These are phyloP conservation scores for Monascus purpureus DNA, from an alignment of 495 filamentous ascomycete genomes.

Conservation along the genomic window DNA sequence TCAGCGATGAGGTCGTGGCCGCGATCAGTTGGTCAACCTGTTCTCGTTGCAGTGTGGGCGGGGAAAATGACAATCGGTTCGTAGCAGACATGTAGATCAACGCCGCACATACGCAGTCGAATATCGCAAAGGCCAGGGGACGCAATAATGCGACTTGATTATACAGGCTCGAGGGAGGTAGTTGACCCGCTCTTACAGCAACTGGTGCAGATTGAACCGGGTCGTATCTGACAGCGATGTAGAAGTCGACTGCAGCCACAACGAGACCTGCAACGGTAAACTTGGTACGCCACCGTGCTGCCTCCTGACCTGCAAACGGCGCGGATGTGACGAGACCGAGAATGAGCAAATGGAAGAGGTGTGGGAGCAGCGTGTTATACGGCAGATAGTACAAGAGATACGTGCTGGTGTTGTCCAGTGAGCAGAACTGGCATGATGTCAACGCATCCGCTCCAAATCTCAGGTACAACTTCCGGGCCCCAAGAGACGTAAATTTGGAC, in stretches of 20 bases:
- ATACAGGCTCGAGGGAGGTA: constrained; percentile 39
- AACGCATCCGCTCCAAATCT: constrained; percentile 64
- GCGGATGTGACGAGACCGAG: constrained; percentile 50
- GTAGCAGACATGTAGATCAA: constrained; percentile 64
- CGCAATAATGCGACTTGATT: constrained; percentile 51
- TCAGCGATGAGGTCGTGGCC: constrained; percentile 24
- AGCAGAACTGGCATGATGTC: constrained; percentile 67
- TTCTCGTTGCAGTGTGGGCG: constrained; percentile 35
- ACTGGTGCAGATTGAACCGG: constrained; percentile 33
- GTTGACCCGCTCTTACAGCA: constrained; percentile 21
- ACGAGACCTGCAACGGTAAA: constrained; percentile 50
- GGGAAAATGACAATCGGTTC: constrained; percentile 46
- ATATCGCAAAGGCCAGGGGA: constrained; percentile 38
- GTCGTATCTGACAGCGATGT: constrained; percentile 45
- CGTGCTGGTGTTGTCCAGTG: constrained; percentile 49
- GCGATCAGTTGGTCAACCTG: constrained; percentile 26
- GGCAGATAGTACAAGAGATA: constrained; percentile 79
- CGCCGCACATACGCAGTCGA: constrained; percentile 45
- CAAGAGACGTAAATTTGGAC: constrained; percentile 50
- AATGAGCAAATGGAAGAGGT: constrained; percentile 59
- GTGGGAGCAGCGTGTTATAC: constrained; percentile 49
- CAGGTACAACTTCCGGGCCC: constrained; percentile 67
- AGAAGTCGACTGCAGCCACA: constrained; percentile 51
- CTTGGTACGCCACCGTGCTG: constrained; percentile 50
- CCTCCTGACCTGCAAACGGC: constrained; percentile 39